Conservation (phyloP, 352 stramenopile species). For the Phytophthora constricta region DNA sequence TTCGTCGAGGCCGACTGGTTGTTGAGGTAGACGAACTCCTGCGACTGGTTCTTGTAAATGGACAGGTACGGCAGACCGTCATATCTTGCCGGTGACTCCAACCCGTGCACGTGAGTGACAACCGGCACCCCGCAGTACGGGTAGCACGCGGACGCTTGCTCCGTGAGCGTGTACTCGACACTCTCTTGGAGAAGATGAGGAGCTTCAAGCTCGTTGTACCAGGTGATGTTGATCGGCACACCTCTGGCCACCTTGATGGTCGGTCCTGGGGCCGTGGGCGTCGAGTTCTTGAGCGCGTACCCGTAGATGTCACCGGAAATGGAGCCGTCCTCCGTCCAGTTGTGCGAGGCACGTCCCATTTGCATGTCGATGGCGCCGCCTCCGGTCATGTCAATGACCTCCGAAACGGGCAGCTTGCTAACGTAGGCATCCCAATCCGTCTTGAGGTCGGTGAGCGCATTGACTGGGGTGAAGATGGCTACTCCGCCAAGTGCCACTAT, state of each 20-base stretch:
- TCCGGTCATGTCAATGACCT: slow-evolving; percentile 50
- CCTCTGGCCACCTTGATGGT: slow-evolving; percentile 45
- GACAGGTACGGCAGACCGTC: slow-evolving; percentile 55
- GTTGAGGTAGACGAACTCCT: slow-evolving; percentile 58
- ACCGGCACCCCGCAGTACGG: slow-evolving; percentile 64
- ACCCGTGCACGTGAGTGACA: slow-evolving; percentile 60
- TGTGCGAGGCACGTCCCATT: slow-evolving; percentile 43
- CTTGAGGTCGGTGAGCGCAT: slow-evolving; percentile 44
- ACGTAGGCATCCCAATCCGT: slow-evolving; percentile 52
- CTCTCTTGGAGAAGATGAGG: slow-evolving; percentile 49
- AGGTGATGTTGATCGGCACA: slow-evolving; percentile 47
- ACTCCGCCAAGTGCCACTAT: slow-evolving; percentile 10
- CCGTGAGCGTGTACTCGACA: slow-evolving; percentile 42
- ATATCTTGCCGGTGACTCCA: slow-evolving; percentile 52
- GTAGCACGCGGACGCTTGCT: slow-evolving; percentile 52
- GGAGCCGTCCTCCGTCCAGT: slow-evolving; percentile 43
- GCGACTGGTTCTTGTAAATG: slow-evolving; percentile 67
- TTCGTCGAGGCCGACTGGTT: slow-evolving; percentile 66
- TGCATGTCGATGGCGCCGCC: slow-evolving; percentile 52
- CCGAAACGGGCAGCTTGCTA: slow-evolving; percentile 43
- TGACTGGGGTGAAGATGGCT: slow-evolving; percentile 3
- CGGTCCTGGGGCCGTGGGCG: slow-evolving; percentile 39
- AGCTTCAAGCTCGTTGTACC: slow-evolving; percentile 47
- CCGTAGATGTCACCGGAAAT: slow-evolving; percentile 44
- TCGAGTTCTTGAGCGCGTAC: slow-evolving; percentile 46